Evolutionary conservation across 2,329 filamentous ascomycete species (phyloP).

Genomic region (Pseudopithomyces chartarum): DNA sequence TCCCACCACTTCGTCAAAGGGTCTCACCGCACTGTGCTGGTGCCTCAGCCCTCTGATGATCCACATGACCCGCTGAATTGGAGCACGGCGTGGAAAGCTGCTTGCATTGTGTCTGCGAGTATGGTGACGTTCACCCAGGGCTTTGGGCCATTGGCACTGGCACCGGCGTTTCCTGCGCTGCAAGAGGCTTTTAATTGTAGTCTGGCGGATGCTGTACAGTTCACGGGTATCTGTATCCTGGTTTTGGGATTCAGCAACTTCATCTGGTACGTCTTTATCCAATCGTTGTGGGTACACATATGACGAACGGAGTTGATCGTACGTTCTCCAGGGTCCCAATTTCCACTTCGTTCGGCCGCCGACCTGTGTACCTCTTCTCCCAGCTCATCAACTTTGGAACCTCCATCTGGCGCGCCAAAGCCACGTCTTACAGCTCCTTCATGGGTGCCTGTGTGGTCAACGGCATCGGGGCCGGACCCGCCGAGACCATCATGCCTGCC

Average conservation of each 20-base stretch:
- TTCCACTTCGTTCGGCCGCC: slow-evolving; percentile 59
- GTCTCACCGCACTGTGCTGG: slow-evolving; percentile 51
- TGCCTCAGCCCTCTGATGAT: slow-evolving; percentile 59
- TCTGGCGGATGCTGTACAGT: slow-evolving; percentile 60
- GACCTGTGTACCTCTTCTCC: slow-evolving; percentile 59
- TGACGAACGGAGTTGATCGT: too few species aligned
- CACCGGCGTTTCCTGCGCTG: slow-evolving; percentile 64
- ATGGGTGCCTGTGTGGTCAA: slow-evolving; percentile 68
- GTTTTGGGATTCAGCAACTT: slow-evolving; percentile 65
- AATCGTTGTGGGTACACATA: too few species aligned
- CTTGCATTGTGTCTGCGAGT: slow-evolving; percentile 53
- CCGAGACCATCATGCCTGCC: slow-evolving; percentile 65
- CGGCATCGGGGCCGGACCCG: slow-evolving; percentile 65
- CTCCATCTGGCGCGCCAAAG: slow-evolving; percentile 63
- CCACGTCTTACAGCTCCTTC: slow-evolving; percentile 63
- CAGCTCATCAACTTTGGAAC: slow-evolving; percentile 59
- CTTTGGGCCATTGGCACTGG: slow-evolving; percentile 60
- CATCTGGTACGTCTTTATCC: slow-evolving; percentile 53
- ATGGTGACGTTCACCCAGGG: slow-evolving; percentile 59
- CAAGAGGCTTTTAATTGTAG: slow-evolving; percentile 61
- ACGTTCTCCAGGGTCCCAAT: slow-evolving; percentile 56
- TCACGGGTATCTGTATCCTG: slow-evolving; percentile 62
- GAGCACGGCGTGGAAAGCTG: slow-evolving; percentile 55
- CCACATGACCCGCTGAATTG: slow-evolving; percentile 62
- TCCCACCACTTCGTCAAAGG: slow-evolving; percentile 67